Evolutionary conservation across 2,329 filamentous ascomycete species (phyloP), one percentile per base, ranked within the genome.

Genomic region (Aureobasidium sp.): DNA sequence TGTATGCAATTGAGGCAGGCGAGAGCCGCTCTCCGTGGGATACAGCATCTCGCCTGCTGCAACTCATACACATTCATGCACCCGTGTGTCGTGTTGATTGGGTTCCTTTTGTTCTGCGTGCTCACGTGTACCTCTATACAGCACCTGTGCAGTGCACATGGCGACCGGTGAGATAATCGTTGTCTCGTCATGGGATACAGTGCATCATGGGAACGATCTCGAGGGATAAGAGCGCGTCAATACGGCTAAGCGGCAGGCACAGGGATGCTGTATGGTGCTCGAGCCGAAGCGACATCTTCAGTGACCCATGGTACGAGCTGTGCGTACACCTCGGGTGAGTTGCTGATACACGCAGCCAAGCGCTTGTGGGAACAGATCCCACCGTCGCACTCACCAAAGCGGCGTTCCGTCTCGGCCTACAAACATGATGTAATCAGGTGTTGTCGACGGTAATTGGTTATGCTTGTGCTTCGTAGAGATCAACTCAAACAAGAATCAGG

Each of bases 21-120:
- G 20, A 48, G 41, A 47, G 55, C 31, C 41, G 34, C 42, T 27
- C 3, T 6, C 42, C n/a, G 53, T 39, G 42, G 31, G 17, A 39
- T 39, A 47, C 55, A 58, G 36, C 53, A 22, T 57, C 27, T 57
- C 53, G 53, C 53, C 45, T 57, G 20, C 31, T 59, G 42, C 31
- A 59, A 48, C 34, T 39, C 34, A 47, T 59, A 29, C 29, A 29
- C 14, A 22, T 29, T 39, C 44, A 31, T 47, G 55, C 55, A 39
- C 37, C 15, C 31, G 20, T 31, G 31, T 44, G 29, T 44, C 31
- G 42, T 42, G 41, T 15, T 48, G 42, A 58, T 58, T 58, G 42
- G 55, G 31, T 39, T 37, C 31, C 20, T 37, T 25, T 39, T 39
- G 9, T 25, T 60, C 25, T 29, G 22, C 20, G 25, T 42, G 27